Percentiles rank a stretch among this genome's conserved stretches.
phyloP scores from a whole-genome alignment of 768 basidiomycete genomes.

The Suillus sp. region DNA sequence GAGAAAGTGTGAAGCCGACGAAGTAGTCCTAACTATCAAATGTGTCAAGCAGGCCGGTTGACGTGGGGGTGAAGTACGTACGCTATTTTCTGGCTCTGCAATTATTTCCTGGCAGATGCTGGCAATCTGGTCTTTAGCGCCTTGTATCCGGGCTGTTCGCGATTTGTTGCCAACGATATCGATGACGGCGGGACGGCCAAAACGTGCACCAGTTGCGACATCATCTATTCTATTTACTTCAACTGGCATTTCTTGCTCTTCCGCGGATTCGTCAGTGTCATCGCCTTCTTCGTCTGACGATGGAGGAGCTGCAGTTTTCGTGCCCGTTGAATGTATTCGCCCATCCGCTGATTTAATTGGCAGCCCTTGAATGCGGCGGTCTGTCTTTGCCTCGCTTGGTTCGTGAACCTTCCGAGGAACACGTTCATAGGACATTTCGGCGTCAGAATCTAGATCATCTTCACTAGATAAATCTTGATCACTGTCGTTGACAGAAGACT shows the following conservation, averaged over 20 bases:
- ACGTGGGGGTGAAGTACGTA: conserved; percentile 42
- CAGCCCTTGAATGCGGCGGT: conserved; percentile 58
- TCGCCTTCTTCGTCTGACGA: conserved; percentile 35
- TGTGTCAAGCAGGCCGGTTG: conserved; percentile 10
- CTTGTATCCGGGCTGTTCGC: conserved; percentile 64
- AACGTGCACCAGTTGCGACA: conserved; percentile 80
- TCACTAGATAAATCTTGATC: conserved; percentile 16
- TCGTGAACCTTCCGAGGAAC: conserved; percentile 53
- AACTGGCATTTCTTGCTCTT: conserved; percentile 30
- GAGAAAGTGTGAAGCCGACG: conserved; percentile 89
- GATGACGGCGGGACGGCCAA: conserved; percentile 80
- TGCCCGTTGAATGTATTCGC: conserved; percentile 62
- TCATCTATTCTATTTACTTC: conserved; percentile 54
- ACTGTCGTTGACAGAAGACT: conserved; percentile 13
- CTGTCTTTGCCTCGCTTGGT: conserved; percentile 49
- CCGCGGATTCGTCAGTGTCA: conserved; percentile 37
- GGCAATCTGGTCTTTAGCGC: conserved; percentile 94
- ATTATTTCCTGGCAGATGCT: conserved; percentile 91
- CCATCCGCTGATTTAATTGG: conserved; percentile 90
- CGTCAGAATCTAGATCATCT: conserved; percentile 50
- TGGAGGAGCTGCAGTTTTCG: conserved; percentile 22
- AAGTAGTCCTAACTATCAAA: conserved; percentile 76
- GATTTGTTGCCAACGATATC: conserved; percentile 71
- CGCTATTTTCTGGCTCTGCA: conserved; percentile 93
- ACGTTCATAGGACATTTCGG: conserved; percentile 76